phyloP scores from a whole-genome alignment of 1,284 basidiomycete genomes.

The Malassezia equina region DNA sequence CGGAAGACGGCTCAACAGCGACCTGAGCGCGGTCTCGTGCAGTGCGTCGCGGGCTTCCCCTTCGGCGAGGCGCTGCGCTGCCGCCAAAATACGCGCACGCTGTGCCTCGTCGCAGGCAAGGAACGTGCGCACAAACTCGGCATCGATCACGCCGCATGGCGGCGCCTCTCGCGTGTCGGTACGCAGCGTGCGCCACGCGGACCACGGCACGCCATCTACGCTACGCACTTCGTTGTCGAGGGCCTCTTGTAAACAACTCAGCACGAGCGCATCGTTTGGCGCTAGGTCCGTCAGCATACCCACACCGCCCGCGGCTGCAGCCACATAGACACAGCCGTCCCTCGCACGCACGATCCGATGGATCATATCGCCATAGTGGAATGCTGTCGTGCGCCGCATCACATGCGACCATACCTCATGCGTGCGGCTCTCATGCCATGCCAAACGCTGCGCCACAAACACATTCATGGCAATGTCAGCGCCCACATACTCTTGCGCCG shows the following conservation, averaged over 20 bases:
- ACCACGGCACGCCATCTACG: conserved; percentile 23
- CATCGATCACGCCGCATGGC: conserved; percentile 32
- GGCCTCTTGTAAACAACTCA: conserved; percentile 31
- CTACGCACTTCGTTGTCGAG: conserved; percentile 6
- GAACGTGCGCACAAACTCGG: conserved; percentile 21
- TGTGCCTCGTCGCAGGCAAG: neutral
- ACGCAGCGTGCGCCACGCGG: conserved; percentile 37
- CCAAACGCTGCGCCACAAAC: conserved; percentile 32
- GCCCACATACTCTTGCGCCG: conserved; percentile 35
- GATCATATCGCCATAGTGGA: conserved; percentile 44
- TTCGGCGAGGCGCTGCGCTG: neutral
- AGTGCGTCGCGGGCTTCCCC: neutral
- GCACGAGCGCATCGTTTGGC: conserved; percentile 13
- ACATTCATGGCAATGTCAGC: conserved; percentile 43
- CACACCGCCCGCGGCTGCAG: conserved; percentile 34
- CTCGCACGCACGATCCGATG: conserved; percentile 23
- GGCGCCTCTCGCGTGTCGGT: conserved; percentile 40
- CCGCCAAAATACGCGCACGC: neutral
- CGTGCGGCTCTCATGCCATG: neutral
- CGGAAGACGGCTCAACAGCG: neutral
- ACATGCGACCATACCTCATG: conserved; percentile 21
- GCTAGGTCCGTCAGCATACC: conserved; percentile 26
- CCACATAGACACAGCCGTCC: conserved; percentile 18
- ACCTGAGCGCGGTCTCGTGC: neutral
- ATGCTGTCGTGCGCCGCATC: conserved; percentile 34